Evolutionary conservation across 345 rosid genomes (phyloP).

Genomic region (Gossypium arboreum): DNA sequence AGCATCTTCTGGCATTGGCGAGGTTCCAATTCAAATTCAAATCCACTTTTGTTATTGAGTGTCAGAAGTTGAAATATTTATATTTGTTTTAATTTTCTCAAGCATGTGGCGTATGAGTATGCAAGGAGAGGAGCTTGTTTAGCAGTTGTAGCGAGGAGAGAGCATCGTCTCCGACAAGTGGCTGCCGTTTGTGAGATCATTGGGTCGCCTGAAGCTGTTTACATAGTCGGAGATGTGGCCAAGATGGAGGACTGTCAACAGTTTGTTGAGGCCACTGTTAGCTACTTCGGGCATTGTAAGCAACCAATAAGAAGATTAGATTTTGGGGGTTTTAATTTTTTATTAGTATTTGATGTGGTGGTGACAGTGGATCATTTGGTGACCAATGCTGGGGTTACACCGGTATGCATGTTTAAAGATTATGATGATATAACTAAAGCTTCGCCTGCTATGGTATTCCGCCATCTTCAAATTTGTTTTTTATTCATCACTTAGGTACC

Average conservation of each 20-base stretch:
- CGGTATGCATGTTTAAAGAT: constrained; percentile 48
- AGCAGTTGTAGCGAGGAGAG: constrained; percentile 51
- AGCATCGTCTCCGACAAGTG: constrained; percentile 37
- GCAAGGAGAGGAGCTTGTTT: constrained; percentile 56
- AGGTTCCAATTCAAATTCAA: constrained; percentile 27
- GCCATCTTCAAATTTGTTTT: background rate
- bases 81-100: background rate
- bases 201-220: constrained; percentile 48
- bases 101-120: constrained; percentile 59
- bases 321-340: too few species aligned
- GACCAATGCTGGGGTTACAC: constrained; percentile 51
- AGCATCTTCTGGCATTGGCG: constrained; percentile 68
- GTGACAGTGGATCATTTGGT: constrained; percentile 67
- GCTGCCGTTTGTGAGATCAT: constrained; percentile 30
- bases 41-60: background rate
- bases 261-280: constrained; percentile 33
- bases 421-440: constrained; percentile 36
- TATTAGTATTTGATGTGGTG: background rate
- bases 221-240: constrained; percentile 52
- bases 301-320: background rate
- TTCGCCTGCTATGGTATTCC: constrained; percentile 44
- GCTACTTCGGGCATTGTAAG: constrained; percentile 50
- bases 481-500: too few species aligned
- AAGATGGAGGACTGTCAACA: constrained; percentile 41
- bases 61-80: too few species aligned